Conservation (phyloP, 768 basidiomycete species). For the Tulasnella sp. region DNA sequence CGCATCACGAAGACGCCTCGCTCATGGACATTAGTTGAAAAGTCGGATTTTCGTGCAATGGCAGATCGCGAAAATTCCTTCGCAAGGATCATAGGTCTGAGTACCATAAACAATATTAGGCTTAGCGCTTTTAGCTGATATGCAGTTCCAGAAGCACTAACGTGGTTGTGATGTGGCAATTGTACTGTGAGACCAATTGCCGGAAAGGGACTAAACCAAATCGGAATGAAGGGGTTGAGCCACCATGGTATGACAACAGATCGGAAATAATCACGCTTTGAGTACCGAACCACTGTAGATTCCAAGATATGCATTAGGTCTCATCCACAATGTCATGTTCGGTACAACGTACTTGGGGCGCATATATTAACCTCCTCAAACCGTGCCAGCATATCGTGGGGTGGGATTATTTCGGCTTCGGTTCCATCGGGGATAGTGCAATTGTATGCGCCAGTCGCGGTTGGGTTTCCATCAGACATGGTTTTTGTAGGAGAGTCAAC, state of each 20-base stretch:
- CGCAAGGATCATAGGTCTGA: constrained; percentile 43
- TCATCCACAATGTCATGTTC: not conserved
- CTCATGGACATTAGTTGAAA: constrained; percentile 34
- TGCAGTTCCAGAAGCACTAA: not conserved
- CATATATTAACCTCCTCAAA: constrained; percentile 33
- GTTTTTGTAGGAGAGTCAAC: not conserved
- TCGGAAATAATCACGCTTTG: constrained; percentile 30
- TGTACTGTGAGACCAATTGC: constrained; percentile 36
- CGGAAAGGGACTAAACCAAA: constrained; percentile 34
- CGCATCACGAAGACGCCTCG: constrained; percentile 37
- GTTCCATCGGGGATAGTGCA: not conserved
- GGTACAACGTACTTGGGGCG: constrained; percentile 19
- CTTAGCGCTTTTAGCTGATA: not conserved
- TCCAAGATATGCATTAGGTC: not conserved
- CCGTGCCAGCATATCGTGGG: constrained; percentile 30
- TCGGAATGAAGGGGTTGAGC: not conserved
- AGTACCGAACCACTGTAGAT: constrained; percentile 35
- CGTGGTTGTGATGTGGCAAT: constrained; percentile 35
- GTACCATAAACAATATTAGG: not conserved
- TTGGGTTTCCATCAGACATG: not conserved
- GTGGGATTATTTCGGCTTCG: constrained; percentile 25
- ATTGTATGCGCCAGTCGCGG: not conserved
- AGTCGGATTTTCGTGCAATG: constrained; percentile 36
- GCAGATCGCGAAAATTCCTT: constrained; percentile 39
- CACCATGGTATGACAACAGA: too few relatives aligned